Base-by-base conservation (phyloP, 257 asterid species). In the Plectranthus barbatus region DNA sequence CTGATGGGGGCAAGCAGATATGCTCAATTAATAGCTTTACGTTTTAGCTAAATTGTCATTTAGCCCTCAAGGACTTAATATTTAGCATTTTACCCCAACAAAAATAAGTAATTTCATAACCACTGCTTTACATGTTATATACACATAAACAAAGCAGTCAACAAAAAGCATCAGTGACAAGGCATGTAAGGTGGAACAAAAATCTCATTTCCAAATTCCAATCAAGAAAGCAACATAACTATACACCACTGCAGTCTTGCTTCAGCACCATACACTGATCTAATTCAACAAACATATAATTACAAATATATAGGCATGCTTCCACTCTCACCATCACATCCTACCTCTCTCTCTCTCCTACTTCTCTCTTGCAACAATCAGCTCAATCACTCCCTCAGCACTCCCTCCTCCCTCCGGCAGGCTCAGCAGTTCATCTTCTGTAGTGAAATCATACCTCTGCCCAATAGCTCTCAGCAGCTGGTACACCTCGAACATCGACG, bases 401-500 rank as follows among this genome's bases (percentile, higher is more conserved):
- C 56, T 68, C 54, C 7, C 36, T 3, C 81, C 85, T 11, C 24
- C 60, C 20, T 82, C 85, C 2, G 75, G 33, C 14, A 76, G 47
- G 75, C 75, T 65, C 67, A 72, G 9, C 45, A 77, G n/a, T 15
- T 88, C 91, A 56, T 82, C 93, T 29, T 79, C 84, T 0, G 83
- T 74, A 0, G 85, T 67, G 63, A 86, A 84, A 58, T 78, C 65
- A 20, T 82, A 86, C 49, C 71, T 71, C 54, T 84, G 81, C 13
- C 96, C 95, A 1, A 89, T 68, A 19, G 88, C 93, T 51, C 88
- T 74, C 58, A 89, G 71, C 45, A 84, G 70, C 77, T 78, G 95
- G 70, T 83, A 84, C 3, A 89, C 88, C 75, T 90, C 97, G 39
- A 73, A 81, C 95, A 89, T 89, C 2, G 95, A 68, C 1, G 93